Conservation (phyloP, 352 stramenopile genomes). For the Phytophthora palmivora region DNA sequence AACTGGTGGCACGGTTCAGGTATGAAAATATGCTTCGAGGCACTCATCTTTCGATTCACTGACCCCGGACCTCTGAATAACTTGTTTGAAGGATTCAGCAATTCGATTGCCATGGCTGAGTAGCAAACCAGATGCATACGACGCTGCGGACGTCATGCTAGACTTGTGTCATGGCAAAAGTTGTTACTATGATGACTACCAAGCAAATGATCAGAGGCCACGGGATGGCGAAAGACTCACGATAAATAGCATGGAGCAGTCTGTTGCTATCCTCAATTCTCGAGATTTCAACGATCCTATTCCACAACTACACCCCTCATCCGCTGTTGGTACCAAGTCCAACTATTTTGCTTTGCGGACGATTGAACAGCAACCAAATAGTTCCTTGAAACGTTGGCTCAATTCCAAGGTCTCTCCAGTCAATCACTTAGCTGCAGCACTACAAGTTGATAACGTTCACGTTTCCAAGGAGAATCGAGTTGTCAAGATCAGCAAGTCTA, state of each 20-base stretch:
- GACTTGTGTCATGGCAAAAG: constrained; percentile 16
- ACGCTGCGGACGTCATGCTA: constrained; percentile 30
- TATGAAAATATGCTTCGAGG: background rate
- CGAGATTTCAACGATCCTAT: background rate
- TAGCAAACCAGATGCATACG: constrained; percentile 41
- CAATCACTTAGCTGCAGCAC: constrained; percentile 15
- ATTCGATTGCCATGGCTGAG: constrained; percentile 33
- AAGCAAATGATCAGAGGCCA: background rate
- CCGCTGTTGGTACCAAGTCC: constrained; percentile 6
- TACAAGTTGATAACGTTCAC: constrained; percentile 48
- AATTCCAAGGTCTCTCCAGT: constrained; percentile 3
- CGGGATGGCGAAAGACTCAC: background rate
- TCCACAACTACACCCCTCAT: background rate
- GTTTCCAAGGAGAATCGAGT: constrained; percentile 21
- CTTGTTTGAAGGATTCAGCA: background rate
- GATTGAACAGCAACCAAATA: constrained; percentile 1
- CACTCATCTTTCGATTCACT: background rate
- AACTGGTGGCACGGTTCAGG: constrained; percentile 6
- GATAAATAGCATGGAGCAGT: background rate
- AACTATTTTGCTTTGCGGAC: constrained; percentile 23
- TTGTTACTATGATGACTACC: background rate
- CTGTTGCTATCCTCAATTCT: background rate
- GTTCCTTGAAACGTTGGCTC: constrained; percentile 8
- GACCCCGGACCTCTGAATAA: too few species aligned
- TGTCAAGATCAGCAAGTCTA: constrained; percentile 74